Base-by-base conservation (phyloP, 345 rosid genomes). In the Trapa bicornis region DNA sequence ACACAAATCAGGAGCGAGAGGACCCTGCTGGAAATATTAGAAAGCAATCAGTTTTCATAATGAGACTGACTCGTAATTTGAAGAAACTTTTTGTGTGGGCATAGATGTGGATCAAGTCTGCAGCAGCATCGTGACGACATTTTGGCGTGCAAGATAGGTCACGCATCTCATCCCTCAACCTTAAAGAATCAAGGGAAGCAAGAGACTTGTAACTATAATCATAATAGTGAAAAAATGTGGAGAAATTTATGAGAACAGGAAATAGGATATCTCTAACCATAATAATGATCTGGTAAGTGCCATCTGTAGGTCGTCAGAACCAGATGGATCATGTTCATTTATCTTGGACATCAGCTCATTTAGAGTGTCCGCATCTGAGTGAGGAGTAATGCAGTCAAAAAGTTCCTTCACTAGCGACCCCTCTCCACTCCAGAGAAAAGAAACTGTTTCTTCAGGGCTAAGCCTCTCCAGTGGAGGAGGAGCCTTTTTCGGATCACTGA, bases 91-190 rank as follows among this genome's bases (percentile, higher is more conserved):
- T 89, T 53, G 96, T 91, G 74, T 89, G 84, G 47, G 99, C 99
- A 73, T 91, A 91, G 65, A 87, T 75, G 74, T 95, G 97, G 76
- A 95, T 82, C 79, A 95, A 83, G 83, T 95, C 99, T 72, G 99
- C 99, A 54, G 99, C 97, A 65, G 99, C 99, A 75, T 95, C 99
- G 66, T 95, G 86, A 72, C 97, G 89, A 71, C 96, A 91, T 79
- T 85, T 91, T 79, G 87, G 86, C 64, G 93, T 86, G 80, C 97
- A 95, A 13, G 91, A 91, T 66, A 95, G 94, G 76, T 79, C 80
- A 60, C 96, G 85, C 47, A 91, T 75, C 81, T 91, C 97, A 64
- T 95, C 97, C 76, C 99, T 85, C 90, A 95, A 83, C 97, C 99
- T 95, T 78, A 74, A 37, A 56, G 37, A 39, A 38, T 5, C 12